phyloP scores from a whole-genome alignment of 208 protist genomes.

The Polymyxa betae region DNA sequence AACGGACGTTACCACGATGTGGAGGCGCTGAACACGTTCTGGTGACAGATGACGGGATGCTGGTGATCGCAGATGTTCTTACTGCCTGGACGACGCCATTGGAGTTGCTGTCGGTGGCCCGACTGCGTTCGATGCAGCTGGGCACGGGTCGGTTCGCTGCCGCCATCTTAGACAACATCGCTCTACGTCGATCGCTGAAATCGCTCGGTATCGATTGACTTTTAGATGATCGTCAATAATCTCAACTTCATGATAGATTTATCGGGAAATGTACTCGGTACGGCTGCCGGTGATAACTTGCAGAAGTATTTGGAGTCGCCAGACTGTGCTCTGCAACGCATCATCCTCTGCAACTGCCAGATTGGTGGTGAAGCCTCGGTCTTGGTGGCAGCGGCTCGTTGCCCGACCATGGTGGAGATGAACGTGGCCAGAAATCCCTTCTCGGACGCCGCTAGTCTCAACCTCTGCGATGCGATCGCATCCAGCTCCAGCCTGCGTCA shows the following conservation, averaged over 20 bases:
- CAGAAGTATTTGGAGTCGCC: neutral
- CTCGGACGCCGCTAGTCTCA: neutral
- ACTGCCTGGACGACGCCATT: neutral
- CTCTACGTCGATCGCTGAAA: neutral
- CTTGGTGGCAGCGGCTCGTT: slow-evolving; percentile 7
- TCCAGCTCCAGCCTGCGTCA: neutral
- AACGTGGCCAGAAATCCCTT: neutral
- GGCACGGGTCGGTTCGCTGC: neutral
- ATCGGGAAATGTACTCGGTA: neutral
- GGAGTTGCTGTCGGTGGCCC: neutral
- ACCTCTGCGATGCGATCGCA: slow-evolving; percentile 11
- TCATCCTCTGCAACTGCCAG: slow-evolving; percentile 29
- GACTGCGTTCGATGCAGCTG: neutral
- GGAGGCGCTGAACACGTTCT: neutral
- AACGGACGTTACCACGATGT: neutral
- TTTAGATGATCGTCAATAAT: neutral
- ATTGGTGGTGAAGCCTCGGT: neutral
- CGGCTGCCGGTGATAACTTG: slow-evolving; percentile 5
- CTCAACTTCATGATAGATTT: neutral
- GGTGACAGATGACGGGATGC: neutral
- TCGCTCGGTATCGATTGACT: neutral
- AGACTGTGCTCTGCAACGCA: neutral
- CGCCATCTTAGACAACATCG: neutral
- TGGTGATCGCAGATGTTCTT: neutral
- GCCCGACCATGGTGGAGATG: slow-evolving; percentile 11